Percentiles rank a stretch among this genome's conserved stretches.
These are phyloP conservation scores for Cornus suecica DNA, from an alignment of 148 eudicot species.

Conservation along the genomic window DNA sequence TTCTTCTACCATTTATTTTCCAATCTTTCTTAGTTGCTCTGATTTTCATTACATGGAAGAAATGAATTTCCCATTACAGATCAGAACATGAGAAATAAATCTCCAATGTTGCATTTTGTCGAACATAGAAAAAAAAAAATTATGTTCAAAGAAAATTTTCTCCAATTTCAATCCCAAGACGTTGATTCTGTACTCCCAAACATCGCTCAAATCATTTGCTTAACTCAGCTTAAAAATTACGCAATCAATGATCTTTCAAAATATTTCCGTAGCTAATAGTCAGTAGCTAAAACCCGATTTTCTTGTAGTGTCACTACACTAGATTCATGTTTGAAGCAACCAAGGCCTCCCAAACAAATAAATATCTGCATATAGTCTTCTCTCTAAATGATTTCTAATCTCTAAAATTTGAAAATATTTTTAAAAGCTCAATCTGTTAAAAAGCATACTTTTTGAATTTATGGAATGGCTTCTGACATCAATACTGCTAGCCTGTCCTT, in stretches of 20 bases:
- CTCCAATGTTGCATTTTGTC: no score
- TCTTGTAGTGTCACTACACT: slow-evolving; percentile 33
- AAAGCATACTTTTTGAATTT: slow-evolving; percentile 4
- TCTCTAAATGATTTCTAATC: not conserved
- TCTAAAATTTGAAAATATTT: not conserved
- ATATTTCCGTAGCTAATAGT: slow-evolving; percentile 3
- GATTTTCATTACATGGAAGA: no score
- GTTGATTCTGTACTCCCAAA: no score
- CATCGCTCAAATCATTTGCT: no score
- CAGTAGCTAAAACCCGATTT: not conserved
- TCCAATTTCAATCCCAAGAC: no score
- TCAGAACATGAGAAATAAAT: no score
- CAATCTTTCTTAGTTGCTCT: not conserved
- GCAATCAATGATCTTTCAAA: not conserved
- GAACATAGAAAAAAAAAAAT: no score
- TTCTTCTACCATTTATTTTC: not conserved
- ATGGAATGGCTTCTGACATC: not conserved
- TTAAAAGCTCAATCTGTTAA: not conserved
- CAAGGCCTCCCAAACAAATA: not conserved
- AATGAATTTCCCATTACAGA: no score
- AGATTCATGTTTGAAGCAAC: slow-evolving; percentile 25
- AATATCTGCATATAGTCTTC: not conserved
- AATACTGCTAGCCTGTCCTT: slow-evolving; percentile 10
- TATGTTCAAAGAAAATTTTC: no score
- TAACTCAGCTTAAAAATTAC: no score